A percentile compares a stretch with the other conserved stretches of the same genome.
These are phyloP conservation scores for Apiospora kogelbergensis DNA, from an alignment of 2,329 filamentous ascomycete species.

Conservation along the genomic window DNA sequence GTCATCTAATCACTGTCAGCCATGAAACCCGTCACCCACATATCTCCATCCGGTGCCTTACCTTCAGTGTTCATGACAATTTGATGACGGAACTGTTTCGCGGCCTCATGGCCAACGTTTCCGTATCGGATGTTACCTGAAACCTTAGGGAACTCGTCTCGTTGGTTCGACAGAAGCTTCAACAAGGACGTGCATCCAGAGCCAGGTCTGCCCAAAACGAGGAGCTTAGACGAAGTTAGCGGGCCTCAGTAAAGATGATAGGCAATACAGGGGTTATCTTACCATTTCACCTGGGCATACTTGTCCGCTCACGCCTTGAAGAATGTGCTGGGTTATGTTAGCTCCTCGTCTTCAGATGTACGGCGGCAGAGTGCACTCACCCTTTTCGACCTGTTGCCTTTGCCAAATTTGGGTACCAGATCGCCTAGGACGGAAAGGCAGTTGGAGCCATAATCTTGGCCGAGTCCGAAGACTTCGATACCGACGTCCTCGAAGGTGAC, in stretches of 20 bases:
- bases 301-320: conserved; percentile 38
- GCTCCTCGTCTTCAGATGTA: background rate
- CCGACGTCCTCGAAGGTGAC: conserved; percentile 35
- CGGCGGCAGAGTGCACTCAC: conserved; percentile 19
- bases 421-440: conserved; percentile 32
- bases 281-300: conserved; percentile 44
- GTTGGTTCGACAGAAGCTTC: conserved; percentile 30
- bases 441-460: conserved; percentile 35
- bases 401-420: conserved; percentile 21
- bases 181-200: conserved; percentile 33
- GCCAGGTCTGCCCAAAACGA: conserved; percentile 33
- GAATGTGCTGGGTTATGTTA: conserved; percentile 32
- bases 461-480: conserved; percentile 34
- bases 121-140: conserved; percentile 27
- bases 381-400: conserved; percentile 25
- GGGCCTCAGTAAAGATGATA: background rate
- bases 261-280: conserved; percentile 12
- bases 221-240: conserved; percentile 20
- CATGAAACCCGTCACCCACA: too few species aligned
- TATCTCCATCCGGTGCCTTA: background rate
- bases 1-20: conserved; percentile 40
- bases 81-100: conserved; percentile 26
- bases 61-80: conserved; percentile 34
- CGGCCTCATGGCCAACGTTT: conserved; percentile 23
- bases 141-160: conserved; percentile 28